phyloP scores from a whole-genome alignment of 176 grass and related monocot genomes.

The Carex kokanica region DNA sequence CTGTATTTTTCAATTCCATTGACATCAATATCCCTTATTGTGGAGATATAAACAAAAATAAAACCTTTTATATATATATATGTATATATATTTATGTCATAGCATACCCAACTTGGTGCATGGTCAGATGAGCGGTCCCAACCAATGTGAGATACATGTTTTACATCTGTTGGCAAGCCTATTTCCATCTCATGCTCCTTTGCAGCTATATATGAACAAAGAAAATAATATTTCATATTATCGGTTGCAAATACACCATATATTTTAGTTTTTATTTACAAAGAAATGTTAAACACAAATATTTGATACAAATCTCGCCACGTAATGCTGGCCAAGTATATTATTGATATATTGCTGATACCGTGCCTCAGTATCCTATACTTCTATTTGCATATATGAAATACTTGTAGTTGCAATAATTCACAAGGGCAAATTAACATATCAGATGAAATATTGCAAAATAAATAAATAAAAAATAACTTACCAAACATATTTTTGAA shows the following conservation, averaged over 20 bases:
- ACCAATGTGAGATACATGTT: conserved; percentile 32
- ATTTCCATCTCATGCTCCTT: conserved; percentile 34
- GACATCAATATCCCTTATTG: neutral
- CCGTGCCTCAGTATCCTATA: neutral
- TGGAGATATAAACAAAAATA: conserved; percentile 1
- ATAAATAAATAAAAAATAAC: neutral
- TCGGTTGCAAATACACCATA: neutral
- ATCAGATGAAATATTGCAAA: neutral
- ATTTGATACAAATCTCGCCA: no score
- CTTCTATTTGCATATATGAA: neutral
- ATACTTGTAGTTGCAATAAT: neutral
- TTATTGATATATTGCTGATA: neutral
- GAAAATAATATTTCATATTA: neutral
- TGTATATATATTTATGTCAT: neutral
- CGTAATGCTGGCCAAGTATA: neutral
- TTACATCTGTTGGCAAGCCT: conserved; percentile 19
- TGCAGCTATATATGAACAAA: conserved; percentile 8
- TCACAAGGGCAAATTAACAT: neutral
- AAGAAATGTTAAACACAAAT: neutral
- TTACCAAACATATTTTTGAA: conserved; percentile 34
- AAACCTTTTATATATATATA: neutral
- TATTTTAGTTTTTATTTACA: neutral
- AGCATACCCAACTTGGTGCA: conserved; percentile 28
- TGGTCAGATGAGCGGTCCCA: conserved; percentile 14
- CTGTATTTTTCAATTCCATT: conserved; percentile 3